A percentile compares a stretch with the other conserved stretches of the same genome.
Evolutionary conservation across 306 rosid genomes (phyloP).

Genomic region (Cajanus cajan): DNA sequence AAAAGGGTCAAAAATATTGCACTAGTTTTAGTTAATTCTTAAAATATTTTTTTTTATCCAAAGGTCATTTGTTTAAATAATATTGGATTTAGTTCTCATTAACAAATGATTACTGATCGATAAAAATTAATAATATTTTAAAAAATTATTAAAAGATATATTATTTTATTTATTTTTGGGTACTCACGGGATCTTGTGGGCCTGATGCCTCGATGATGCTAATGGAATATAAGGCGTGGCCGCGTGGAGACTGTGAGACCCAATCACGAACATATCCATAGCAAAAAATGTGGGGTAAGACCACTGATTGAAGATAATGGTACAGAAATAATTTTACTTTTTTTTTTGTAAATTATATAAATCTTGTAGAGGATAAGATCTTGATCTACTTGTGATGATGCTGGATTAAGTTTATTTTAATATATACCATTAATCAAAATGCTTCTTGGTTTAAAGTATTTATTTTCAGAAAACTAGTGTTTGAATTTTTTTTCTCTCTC

Average conservation of each 20-base stretch:
- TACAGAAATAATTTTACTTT: background rate
- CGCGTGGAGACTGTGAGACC: background rate
- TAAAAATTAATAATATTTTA: too few species aligned
- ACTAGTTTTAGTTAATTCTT: background rate
- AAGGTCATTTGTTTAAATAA: too few species aligned
- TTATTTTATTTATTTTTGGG: background rate
- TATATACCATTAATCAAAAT: background rate
- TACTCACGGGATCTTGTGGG: conserved; percentile 2
- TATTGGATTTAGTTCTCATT: too few species aligned
- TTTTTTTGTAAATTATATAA: background rate
- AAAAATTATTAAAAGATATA: too few species aligned
- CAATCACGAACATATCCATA: background rate
- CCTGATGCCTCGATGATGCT: background rate
- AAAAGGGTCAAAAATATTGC: background rate
- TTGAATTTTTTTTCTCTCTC: too few species aligned
- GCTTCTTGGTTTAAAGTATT: background rate
- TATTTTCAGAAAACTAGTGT: too few species aligned
- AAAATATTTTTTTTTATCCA: background rate
- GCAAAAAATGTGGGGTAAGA: background rate
- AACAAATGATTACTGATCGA: too few species aligned
- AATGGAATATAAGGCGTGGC: background rate
- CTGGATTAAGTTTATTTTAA: background rate
- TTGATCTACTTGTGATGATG: background rate
- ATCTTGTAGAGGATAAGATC: background rate
- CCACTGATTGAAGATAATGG: background rate